Percentiles rank a stretch among this genome's conserved stretches.
Conservation (phyloP, 768 basidiomycete species). For the Punctularia strigosozonata region DNA sequence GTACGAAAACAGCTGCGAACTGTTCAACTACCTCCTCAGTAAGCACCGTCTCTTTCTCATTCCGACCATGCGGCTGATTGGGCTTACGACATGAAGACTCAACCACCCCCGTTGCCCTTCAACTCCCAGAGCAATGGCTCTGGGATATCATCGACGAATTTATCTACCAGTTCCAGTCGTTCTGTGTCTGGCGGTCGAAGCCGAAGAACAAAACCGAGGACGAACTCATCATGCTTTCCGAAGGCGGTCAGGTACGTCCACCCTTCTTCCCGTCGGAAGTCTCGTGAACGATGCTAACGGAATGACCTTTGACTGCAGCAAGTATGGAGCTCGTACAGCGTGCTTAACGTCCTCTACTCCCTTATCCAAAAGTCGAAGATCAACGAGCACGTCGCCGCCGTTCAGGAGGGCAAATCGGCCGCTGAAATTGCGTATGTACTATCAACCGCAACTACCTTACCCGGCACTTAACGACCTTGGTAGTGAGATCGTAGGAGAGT, state of each 20-base stretch:
- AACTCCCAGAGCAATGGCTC: slow-evolving; percentile 94
- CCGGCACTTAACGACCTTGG: slow-evolving; percentile 5
- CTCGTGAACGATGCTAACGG: background rate
- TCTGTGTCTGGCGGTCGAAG: slow-evolving; percentile 85
- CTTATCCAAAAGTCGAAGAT: slow-evolving; percentile 95
- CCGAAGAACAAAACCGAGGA: slow-evolving; percentile 81
- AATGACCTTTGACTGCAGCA: slow-evolving; percentile 16
- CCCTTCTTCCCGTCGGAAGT: background rate
- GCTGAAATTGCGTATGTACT: slow-evolving; percentile 74
- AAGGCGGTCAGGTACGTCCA: slow-evolving; percentile 44
- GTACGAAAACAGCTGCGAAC: slow-evolving; percentile 94
- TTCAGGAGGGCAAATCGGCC: slow-evolving; percentile 63
- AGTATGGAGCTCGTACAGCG: slow-evolving; percentile 98
- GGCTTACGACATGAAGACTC: slow-evolving; percentile 79
- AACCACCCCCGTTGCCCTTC: slow-evolving; percentile 85
- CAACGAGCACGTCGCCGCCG: slow-evolving; percentile 84
- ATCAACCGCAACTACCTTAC: too few relatives aligned
- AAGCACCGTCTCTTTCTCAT: slow-evolving; percentile 16
- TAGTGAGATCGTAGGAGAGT: slow-evolving; percentile 84
- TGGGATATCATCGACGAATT: slow-evolving; percentile 98
- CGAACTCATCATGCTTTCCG: slow-evolving; percentile 72
- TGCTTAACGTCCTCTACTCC: slow-evolving; percentile 96
- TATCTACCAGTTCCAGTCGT: slow-evolving; percentile 97
- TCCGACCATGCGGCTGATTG: too few relatives aligned
- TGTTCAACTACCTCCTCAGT: slow-evolving; percentile 98